Evolutionary conservation across 495 filamentous ascomycete species (phyloP), one percentile per base, ranked within the genome.

Genomic region (Penicillium roqueforti): DNA sequence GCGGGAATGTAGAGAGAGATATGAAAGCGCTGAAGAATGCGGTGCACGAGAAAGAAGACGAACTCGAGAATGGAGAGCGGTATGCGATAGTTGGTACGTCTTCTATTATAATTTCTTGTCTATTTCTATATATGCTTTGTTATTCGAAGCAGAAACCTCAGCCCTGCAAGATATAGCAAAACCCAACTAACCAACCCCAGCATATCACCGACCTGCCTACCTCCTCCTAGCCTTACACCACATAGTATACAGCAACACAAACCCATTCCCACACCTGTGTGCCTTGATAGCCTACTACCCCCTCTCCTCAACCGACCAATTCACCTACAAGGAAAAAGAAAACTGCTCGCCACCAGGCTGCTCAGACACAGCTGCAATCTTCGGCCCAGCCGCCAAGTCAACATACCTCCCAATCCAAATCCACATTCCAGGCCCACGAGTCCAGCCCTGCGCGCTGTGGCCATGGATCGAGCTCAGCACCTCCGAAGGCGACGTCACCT

Each of bases 271-370:
- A 14, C 62, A 63, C 5, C 72, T 76, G 16, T 73, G 70, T 45
- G 80, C 82, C 1, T 64, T 86, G 0, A 69, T 83, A 23, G 77
- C 81, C 6, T 86, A 82, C 67, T 85, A 85, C 57, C 84, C 83
- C 0, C 55, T 75, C 19, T 47, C 56, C 6, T 59, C 64, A 16
- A 48, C 57, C 10, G 23, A 52, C 14, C 39, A 50, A 22, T 28
- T 7, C 47, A 52, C 28, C 44, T 55, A 34, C 44, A 45, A 42
- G 19, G 18, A 23, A 18, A 34, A 43, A 36, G 46, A 56, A 34
- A 31, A 46, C 22, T 42, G 54, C 6, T 47, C 55, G 1, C 61
- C 60, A 0, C 67, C 65, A 5, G 68, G 63, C n/a, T 68, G 68
- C 29, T 60, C 61, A 23, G 53, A 62, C 25, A 68, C 62, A 14